Evolutionary conservation across 306 rosid genomes (phyloP).

Genomic region (Rubus parviflorus): DNA sequence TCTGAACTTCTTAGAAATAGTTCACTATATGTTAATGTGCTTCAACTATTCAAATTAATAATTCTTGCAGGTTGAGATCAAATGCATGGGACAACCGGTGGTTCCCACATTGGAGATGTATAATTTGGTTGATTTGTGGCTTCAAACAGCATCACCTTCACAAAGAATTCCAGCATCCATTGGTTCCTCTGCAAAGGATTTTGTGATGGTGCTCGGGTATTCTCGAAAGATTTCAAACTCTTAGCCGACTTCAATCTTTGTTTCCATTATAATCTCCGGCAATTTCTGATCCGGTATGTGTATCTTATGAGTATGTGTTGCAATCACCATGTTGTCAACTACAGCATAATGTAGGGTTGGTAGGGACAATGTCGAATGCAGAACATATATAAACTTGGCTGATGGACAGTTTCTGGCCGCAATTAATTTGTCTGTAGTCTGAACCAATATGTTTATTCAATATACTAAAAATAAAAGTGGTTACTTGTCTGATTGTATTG

Average conservation of each 20-base stretch:
- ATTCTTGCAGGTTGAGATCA: constrained; percentile 75
- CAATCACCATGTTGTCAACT: background rate
- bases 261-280: background rate
- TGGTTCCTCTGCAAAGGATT: constrained; percentile 92
- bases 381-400: background rate
- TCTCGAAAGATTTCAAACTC: constrained; percentile 56
- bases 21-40: background rate
- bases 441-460: constrained; percentile 12
- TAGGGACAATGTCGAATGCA: background rate
- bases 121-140: constrained; percentile 81
- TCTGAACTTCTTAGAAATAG: background rate
- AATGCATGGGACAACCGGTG: constrained; percentile 89
- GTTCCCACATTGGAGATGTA: constrained; percentile 61
- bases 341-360: background rate
- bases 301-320: background rate
- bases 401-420: constrained; percentile 4
- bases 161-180: constrained; percentile 59
- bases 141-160: constrained; percentile 55
- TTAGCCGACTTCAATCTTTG: constrained; percentile 25
- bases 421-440: constrained; percentile 11
- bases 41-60: background rate
- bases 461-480: background rate
- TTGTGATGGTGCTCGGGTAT: constrained; percentile 80
- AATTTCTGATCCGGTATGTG: constrained; percentile 5
- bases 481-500: background rate